Evolutionary conservation across 805 yeast genomes (phyloP).

Genomic region (Suhomyces prunicola): DNA sequence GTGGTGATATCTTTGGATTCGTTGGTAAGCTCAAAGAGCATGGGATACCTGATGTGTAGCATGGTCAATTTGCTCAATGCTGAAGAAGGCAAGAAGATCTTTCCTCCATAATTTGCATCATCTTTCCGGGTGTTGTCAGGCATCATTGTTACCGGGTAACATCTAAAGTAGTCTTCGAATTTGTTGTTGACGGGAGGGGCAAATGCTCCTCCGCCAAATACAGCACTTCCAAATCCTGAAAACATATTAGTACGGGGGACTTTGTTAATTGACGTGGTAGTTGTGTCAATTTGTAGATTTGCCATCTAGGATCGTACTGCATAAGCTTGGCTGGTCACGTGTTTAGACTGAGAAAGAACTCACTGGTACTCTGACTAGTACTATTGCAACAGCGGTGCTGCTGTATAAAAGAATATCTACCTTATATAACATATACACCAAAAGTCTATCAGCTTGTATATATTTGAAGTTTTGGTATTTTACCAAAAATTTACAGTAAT

Average conservation of each 20-base stretch:
- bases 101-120: conserved; percentile 90
- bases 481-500: neutral
- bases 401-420: too few relatives aligned
- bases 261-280: neutral
- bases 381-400: too few relatives aligned
- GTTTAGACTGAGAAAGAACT: neutral
- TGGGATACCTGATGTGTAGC: conserved; percentile 91
- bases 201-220: conserved; percentile 35
- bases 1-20: conserved; percentile 61
- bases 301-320: neutral
- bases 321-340: neutral
- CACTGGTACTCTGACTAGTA: too few relatives aligned
- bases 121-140: conserved; percentile 68
- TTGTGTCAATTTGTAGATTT: neutral
- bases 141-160: conserved; percentile 92
- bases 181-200: conserved; percentile 32
- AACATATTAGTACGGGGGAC: conserved; percentile 24
- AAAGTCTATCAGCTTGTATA: too few relatives aligned
- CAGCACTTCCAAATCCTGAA: conserved; percentile 39
- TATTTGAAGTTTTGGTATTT: neutral
- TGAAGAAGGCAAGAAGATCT: conserved; percentile 90
- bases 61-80: conserved; percentile 85
- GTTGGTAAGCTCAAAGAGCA: conserved; percentile 80
- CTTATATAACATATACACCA: too few relatives aligned
- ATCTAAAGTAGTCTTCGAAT: conserved; percentile 86